phyloP scores from a whole-genome alignment of 2,329 filamentous ascomycete species.

The Coniosporium tulheliwenetii region DNA sequence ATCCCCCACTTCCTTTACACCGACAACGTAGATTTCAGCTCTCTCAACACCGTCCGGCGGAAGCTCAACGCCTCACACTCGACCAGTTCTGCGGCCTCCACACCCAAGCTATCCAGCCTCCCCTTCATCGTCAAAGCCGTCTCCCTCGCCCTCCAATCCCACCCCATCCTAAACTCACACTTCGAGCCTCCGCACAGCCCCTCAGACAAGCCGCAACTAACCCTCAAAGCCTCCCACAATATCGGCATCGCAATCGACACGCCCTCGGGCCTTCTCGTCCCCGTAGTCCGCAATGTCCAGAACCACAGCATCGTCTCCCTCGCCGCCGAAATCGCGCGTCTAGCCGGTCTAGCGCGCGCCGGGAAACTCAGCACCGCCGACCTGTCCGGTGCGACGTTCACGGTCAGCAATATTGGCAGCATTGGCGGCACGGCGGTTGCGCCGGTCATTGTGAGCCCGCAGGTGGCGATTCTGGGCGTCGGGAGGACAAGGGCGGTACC shows the following conservation, averaged over 20 bases:
- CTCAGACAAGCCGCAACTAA: slow-evolving; percentile 51
- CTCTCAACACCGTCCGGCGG: slow-evolving; percentile 54
- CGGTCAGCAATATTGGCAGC: slow-evolving; percentile 89
- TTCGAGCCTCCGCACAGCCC: slow-evolving; percentile 47
- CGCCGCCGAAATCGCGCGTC: slow-evolving; percentile 56
- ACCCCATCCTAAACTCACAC: slow-evolving; percentile 75
- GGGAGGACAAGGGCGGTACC: slow-evolving; percentile 69
- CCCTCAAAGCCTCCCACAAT: slow-evolving; percentile 76
- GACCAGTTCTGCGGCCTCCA: slow-evolving; percentile 16
- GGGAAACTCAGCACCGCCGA: slow-evolving; percentile 63
- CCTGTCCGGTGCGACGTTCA: slow-evolving; percentile 77
- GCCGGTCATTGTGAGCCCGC: slow-evolving; percentile 77
- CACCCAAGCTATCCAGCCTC: slow-evolving; percentile 66
- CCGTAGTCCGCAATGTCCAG: slow-evolving; percentile 76
- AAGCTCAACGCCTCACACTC: slow-evolving; percentile 49
- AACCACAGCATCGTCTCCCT: slow-evolving; percentile 62
- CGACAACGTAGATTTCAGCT: slow-evolving; percentile 72
- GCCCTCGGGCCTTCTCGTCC: slow-evolving; percentile 72
- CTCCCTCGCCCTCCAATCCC: slow-evolving; percentile 65
- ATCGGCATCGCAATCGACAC: slow-evolving; percentile 95
- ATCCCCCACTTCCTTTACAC: slow-evolving; percentile 96
- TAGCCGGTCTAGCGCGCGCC: slow-evolving; percentile 56
- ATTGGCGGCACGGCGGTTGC: slow-evolving; percentile 86
- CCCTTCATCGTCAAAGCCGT: slow-evolving; percentile 95
- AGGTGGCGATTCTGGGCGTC: slow-evolving; percentile 84